A percentile compares a stretch with the other conserved stretches of the same genome.
These are phyloP conservation scores for Terfezia boudieri DNA, from an alignment of 495 filamentous ascomycete species.

Conservation along the genomic window DNA sequence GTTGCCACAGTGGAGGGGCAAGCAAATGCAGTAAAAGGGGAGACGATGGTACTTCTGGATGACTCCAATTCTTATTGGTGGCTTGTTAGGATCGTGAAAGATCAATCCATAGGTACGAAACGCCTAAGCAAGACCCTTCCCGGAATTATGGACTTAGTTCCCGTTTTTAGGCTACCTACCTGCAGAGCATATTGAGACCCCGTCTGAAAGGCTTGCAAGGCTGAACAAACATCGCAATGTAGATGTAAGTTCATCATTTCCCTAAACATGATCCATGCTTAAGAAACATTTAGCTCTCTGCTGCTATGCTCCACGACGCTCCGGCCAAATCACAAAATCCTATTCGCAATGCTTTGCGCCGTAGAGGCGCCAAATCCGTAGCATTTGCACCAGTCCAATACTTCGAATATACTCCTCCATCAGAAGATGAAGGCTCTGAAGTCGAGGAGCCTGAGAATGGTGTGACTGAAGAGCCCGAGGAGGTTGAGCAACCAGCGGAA, in stretches of 20 bases:
- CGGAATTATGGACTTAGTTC: not conserved
- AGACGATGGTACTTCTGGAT: constrained; percentile 99
- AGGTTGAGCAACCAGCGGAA: constrained; percentile 22
- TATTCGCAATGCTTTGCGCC: constrained; percentile 69
- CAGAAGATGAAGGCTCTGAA: constrained; percentile 39
- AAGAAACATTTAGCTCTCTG: constrained; percentile 41
- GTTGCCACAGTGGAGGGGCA: constrained; percentile 95
- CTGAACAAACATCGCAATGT: constrained; percentile 97
- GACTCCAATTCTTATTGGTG: constrained; percentile 99
- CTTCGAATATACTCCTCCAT: constrained; percentile 70
- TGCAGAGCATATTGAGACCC: constrained; percentile 96
- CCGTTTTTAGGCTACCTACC: constrained; percentile 58
- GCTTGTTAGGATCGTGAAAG: constrained; percentile 91
- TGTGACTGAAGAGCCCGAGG: constrained; percentile 4
- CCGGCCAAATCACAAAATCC: constrained; percentile 73
- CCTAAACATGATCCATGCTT: constrained; percentile 3
- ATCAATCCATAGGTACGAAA: constrained; percentile 75
- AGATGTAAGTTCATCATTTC: constrained; percentile 39
- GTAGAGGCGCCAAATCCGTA: constrained; percentile 73
- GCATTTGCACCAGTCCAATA: constrained; percentile 71
- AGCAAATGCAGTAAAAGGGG: constrained; percentile 92
- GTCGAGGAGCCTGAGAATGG: constrained; percentile 14
- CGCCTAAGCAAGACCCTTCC: not conserved
- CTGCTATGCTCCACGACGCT: constrained; percentile 83
- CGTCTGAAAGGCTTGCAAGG: constrained; percentile 77